Evolutionary conservation across 495 filamentous ascomycete genomes (phyloP).

Genomic region (Friedmanniomyces simplex): DNA sequence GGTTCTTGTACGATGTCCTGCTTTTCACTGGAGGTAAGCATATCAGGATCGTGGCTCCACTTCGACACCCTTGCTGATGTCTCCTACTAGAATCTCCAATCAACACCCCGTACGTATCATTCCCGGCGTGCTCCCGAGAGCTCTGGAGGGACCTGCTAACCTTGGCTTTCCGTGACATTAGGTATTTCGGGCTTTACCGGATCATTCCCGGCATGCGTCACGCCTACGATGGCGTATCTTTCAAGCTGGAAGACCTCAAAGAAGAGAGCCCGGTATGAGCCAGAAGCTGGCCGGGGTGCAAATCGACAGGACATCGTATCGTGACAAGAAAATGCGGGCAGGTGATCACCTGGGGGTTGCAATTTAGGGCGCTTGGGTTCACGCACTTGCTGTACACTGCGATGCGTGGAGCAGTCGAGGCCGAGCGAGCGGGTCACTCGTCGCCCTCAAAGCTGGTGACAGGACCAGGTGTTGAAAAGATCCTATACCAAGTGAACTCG

Average conservation of each 20-base stretch:
- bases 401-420: too few species aligned
- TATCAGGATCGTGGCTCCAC: too few species aligned
- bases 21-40: slow-evolving; percentile 41
- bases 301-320: not conserved
- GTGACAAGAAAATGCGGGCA: not conserved
- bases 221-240: slow-evolving; percentile 3
- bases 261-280: slow-evolving; percentile 10
- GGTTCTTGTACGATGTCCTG: slow-evolving; percentile 52
- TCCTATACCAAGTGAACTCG: too few species aligned
- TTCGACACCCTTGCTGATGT: too few species aligned
- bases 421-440: too few species aligned
- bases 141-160: too few species aligned
- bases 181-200: slow-evolving; percentile 35
- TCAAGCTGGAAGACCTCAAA: slow-evolving; percentile 7
- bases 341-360: not conserved
- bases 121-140: too few species aligned
- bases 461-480: too few species aligned
- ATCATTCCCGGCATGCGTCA: slow-evolving; percentile 16
- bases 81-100: slow-evolving; percentile 45
- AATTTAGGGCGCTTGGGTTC: not conserved
- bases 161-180: too few species aligned
- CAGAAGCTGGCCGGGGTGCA: not conserved
- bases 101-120: slow-evolving; percentile 43
- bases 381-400: too few species aligned
- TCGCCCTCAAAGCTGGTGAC: too few species aligned